These are phyloP conservation scores for Ogataea nitratoaversa DNA, from an alignment of 805 yeast species.

Conservation along the genomic window DNA sequence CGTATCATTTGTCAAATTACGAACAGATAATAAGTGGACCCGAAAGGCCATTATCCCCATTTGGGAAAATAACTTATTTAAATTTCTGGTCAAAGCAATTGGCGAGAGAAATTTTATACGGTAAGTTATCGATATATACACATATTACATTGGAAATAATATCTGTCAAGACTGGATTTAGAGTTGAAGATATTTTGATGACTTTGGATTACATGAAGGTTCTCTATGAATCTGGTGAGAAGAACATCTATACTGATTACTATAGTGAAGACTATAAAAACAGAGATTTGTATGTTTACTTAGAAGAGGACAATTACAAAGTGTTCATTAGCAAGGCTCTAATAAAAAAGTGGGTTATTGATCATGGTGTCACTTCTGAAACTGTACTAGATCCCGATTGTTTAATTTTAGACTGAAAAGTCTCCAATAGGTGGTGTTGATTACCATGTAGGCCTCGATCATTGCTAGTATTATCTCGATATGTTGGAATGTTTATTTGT, in stretches of 20 bases:
- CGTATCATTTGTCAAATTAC: constrained; percentile 67
- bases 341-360: constrained; percentile 27
- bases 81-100: constrained; percentile 68
- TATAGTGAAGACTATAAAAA: constrained; percentile 16
- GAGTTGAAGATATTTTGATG: constrained; percentile 56
- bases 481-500: too few species aligned
- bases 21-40: constrained; percentile 78
- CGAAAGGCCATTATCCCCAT: constrained; percentile 82
- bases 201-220: constrained; percentile 56
- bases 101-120: constrained; percentile 40
- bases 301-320: constrained; percentile 22
- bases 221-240: constrained; percentile 28
- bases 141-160: constrained; percentile 44
- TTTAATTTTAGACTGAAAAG: constrained; percentile 25
- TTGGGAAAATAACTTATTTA: constrained; percentile 70
- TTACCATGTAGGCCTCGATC: too few species aligned
- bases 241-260: constrained; percentile 26
- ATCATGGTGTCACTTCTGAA: constrained; percentile 17
- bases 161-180: constrained; percentile 55
- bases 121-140: constrained; percentile 28
- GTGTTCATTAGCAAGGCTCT: constrained; percentile 21
- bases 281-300: constrained; percentile 15
- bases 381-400: constrained; percentile 15
- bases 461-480: too few species aligned
- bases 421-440: too few species aligned